Evolutionary conservation across 257 asterid genomes (phyloP).

Genomic region (Primulina huaijiensis): DNA sequence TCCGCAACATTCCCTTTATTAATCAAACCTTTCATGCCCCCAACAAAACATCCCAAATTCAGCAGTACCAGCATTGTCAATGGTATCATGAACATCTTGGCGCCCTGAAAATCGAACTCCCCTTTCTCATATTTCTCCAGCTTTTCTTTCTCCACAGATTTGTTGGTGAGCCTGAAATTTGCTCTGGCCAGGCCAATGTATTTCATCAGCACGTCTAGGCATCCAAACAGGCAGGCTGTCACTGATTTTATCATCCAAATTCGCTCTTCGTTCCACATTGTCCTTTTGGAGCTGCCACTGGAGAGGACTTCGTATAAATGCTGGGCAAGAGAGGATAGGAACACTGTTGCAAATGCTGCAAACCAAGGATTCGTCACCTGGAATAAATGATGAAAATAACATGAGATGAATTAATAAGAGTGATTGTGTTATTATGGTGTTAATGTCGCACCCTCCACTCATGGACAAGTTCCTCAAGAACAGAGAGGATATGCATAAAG

Average conservation of each 20-base stretch:
- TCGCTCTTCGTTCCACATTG: conserved; percentile 62
- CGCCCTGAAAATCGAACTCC: conserved; percentile 60
- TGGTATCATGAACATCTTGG: conserved; percentile 66
- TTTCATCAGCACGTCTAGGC: conserved; percentile 44
- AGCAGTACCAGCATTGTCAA: conserved; percentile 57
- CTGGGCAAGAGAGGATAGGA: conserved; percentile 38
- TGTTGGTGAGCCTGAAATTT: conserved; percentile 57
- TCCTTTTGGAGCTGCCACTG: conserved; percentile 41
- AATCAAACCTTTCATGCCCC: conserved; percentile 50
- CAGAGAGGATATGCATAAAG: background rate
- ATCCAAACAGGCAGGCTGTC: conserved; percentile 60
- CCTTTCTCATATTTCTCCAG: conserved; percentile 56
- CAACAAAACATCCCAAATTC: conserved; percentile 51
- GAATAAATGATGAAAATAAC: background rate
- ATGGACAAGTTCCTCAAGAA: background rate
- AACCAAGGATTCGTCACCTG: conserved; percentile 56
- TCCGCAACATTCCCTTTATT: conserved; percentile 37
- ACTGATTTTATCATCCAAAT: conserved; percentile 50
- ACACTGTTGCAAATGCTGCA: conserved; percentile 41
- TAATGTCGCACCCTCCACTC: too few species aligned
- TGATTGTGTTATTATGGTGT: background rate
- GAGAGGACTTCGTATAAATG: conserved; percentile 49
- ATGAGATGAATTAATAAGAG: background rate
- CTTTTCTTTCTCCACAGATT: conserved; percentile 58
- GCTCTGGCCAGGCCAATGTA: conserved; percentile 42